Evolutionary conservation across 257 asterid genomes (phyloP), one percentile per base, ranked within the genome.

Genomic region (Galeopsis tetrahit): DNA sequence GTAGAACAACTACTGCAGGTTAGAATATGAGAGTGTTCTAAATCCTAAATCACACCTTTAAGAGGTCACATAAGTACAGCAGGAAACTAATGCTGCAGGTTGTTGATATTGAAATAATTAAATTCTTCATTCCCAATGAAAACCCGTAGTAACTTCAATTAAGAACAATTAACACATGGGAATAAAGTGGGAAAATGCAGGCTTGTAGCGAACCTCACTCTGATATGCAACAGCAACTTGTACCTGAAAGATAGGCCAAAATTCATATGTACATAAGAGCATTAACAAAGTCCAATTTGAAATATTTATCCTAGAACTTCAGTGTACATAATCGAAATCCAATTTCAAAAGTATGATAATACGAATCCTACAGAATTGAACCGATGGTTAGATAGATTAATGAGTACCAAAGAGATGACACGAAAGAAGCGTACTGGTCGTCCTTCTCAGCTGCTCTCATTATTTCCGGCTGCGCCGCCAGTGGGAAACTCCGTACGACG

Each of bases 371-470:
- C 28, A 78, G 10, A 38, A 33, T 40, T 17, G 63, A 52, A 61
- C 51, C 13, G 33, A 56, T 13, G 39, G 46, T 11, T 48, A 13
- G 55, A 13, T 13, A 48, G 55, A 48, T 11, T 3, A 13, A 48
- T 13, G 66, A 49, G 63, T 61, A 94, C 98, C 99, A 65, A 92
- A 95, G 74, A 95, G 93, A 77, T 95, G 99, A 78, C 43, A 95
- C 93, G 65, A 88, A 95, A 74, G 97, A 90, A 32, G 99, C 97
- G 77, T 90, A 95, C 82, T 95, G 98, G 48, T 95, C 99, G 68
- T 95, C 99, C 77, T 95, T 95, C 89, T 95, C 99, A 4, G 99
- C 99, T 0, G 99, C 97, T 75, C 99, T 86, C 98, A 95, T 95
- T 49, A 95, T 77, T 76, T 95, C 99, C n/a, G 99, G 98, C 80